phyloP scores from a whole-genome alignment of 164 flowering plant genomes.

The Nymphaea colorata region DNA sequence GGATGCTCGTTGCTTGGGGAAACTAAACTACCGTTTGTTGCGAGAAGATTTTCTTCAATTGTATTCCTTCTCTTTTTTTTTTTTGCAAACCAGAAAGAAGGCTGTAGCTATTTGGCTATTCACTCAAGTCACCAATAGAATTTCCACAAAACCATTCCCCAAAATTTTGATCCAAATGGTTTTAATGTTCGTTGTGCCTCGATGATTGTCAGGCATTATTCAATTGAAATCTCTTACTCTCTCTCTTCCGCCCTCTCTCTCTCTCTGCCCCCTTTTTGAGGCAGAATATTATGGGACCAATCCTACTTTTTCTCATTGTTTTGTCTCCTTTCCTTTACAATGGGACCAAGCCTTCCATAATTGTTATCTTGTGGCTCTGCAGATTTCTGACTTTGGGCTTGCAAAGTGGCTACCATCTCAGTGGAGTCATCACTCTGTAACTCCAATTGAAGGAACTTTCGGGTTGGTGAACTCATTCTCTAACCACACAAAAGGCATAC shows the following conservation, averaged over 20 bases:
- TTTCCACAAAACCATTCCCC: no score
- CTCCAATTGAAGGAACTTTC: constrained; percentile 90
- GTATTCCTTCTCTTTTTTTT: no score
- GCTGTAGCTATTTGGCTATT: no score
- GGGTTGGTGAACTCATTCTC: constrained; percentile 37
- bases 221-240: not conserved
- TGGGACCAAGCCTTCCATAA: not conserved
- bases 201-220: no score
- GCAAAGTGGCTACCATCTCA: constrained; percentile 98
- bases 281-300: not conserved
- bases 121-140: no score
- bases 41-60: no score
- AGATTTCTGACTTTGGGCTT: constrained; percentile 94
- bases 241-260: not conserved
- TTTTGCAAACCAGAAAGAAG: no score
- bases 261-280: not conserved
- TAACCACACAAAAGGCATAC: not conserved
- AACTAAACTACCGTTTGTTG: no score
- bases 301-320: not conserved
- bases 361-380: not conserved
- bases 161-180: no score
- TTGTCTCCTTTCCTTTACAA: not conserved
- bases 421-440: constrained; percentile 86
- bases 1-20: not conserved
- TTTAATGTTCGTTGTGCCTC: no score